These are phyloP conservation scores for Phytophthora syringae DNA, from an alignment of 352 stramenopile species.

Conservation along the genomic window DNA sequence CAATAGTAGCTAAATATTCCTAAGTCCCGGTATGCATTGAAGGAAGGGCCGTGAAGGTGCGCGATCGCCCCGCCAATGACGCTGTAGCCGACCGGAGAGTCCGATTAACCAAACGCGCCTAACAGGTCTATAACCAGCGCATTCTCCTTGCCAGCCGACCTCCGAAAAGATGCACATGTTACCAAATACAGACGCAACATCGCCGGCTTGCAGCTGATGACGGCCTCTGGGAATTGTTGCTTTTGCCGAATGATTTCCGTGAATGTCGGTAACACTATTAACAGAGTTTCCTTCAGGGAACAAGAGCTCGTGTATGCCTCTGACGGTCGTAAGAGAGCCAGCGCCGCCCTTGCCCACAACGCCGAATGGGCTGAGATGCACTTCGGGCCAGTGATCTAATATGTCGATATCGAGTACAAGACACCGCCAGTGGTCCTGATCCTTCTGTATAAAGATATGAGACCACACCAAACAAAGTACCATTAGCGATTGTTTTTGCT, in stretches of 20 bases:
- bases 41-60: neutral
- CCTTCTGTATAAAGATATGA: too few species aligned
- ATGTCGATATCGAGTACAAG: neutral
- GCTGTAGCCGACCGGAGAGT: neutral
- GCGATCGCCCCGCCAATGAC: too few species aligned
- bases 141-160: neutral
- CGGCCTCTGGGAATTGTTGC: neutral
- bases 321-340: too few species aligned
- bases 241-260: too few species aligned
- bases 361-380: neutral
- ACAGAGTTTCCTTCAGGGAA: too few species aligned
- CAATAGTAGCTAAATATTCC: neutral
- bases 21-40: neutral
- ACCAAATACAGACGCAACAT: slow-evolving; percentile 18
- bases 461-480: too few species aligned
- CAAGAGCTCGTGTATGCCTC: too few species aligned
- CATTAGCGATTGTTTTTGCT: too few species aligned
- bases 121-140: neutral
- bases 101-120: neutral
- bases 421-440: neutral
- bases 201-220: neutral
- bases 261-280: too few species aligned
- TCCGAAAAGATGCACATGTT: neutral
- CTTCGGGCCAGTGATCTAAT: neutral
- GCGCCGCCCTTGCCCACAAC: too few species aligned